Conservation (phyloP, 192 early-diverging fungal species). For the Linnemannia schmuckeri region DNA sequence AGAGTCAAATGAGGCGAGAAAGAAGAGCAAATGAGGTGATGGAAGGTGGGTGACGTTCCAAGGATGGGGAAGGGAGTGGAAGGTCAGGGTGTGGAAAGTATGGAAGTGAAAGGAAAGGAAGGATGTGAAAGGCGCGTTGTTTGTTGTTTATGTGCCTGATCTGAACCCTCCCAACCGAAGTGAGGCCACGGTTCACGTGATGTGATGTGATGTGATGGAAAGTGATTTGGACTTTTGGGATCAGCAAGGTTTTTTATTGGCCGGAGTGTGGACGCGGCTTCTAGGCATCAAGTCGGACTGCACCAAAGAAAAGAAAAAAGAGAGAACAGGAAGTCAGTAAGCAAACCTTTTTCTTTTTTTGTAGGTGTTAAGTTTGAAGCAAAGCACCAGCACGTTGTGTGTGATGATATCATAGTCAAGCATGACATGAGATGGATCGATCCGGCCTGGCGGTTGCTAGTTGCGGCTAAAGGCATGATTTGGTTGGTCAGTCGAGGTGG, state of each 20-base stretch:
- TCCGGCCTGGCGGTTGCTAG: neutral
- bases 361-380: neutral
- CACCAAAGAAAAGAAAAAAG: neutral
- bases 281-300: neutral
- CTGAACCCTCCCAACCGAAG: no score
- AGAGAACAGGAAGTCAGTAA: neutral
- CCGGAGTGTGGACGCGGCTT: neutral
- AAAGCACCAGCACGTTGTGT: neutral
- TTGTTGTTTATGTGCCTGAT: no score
- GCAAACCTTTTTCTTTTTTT: neutral
- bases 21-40: no score
- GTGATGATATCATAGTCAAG: neutral
- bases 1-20: no score
- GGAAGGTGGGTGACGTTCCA: no score
- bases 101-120: no score
- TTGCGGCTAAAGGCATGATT: neutral
- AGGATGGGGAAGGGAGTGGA: no score
- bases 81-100: no score
- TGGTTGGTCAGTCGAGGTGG: neutral
- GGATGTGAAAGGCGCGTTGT: no score
- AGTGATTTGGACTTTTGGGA: conserved; percentile 7
- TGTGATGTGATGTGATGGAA: neutral
- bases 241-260: neutral
- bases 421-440: neutral
- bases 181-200: neutral